These are phyloP conservation scores for Rachicladosporium sp. DNA, from an alignment of 2,329 filamentous ascomycete species.

Conservation along the genomic window DNA sequence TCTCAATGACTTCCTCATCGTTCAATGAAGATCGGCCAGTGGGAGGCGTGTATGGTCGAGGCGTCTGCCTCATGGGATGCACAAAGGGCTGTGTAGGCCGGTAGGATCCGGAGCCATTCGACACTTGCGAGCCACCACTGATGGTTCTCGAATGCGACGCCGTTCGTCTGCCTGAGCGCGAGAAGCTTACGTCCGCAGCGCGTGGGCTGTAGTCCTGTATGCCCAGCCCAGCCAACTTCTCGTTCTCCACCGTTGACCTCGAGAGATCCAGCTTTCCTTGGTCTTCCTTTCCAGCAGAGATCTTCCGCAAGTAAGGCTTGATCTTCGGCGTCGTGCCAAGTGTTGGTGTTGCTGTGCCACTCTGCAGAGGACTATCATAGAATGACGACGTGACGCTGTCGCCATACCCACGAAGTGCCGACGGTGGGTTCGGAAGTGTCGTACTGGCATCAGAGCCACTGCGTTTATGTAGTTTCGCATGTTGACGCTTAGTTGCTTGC, in stretches of 20 bases:
- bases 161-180: conserved; percentile 26
- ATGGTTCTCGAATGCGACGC: conserved; percentile 39
- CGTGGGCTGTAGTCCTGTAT: conserved; percentile 36
- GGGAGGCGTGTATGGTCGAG: conserved; percentile 42
- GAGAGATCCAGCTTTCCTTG: conserved; percentile 39
- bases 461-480: background rate
- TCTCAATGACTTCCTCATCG: conserved; percentile 29
- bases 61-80: conserved; percentile 44
- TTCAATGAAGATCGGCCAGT: conserved; percentile 37
- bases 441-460: background rate
- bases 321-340: conserved; percentile 28
- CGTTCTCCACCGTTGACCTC: conserved; percentile 43
- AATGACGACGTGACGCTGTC: no score
- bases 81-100: conserved; percentile 40
- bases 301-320: conserved; percentile 44
- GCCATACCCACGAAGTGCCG: no score
- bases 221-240: conserved; percentile 39
- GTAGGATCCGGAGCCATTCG: conserved; percentile 34
- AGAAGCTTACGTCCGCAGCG: conserved; percentile 31
- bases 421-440: background rate
- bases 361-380: no score
- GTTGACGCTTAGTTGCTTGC: background rate
- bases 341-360: no score
- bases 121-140: conserved; percentile 44
- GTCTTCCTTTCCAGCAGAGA: conserved; percentile 37